Conservation (phyloP, 352 stramenopile genomes). For the Phytophthora boehmeriae region DNA sequence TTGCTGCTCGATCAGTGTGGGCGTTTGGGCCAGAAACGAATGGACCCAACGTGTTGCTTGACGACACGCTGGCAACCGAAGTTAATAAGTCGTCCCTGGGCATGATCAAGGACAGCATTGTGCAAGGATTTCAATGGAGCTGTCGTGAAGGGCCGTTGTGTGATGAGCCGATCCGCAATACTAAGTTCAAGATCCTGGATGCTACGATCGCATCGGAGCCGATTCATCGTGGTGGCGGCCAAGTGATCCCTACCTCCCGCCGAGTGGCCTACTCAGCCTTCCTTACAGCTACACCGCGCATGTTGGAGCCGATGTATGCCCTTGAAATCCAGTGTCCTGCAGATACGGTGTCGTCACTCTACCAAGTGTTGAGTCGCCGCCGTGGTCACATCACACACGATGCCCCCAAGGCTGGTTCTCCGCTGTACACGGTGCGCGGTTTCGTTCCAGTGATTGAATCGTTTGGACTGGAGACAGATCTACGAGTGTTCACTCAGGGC, state of each 20-base stretch:
- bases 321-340: conserved; percentile 98
- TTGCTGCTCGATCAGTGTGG: conserved; percentile 98
- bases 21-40: conserved; percentile 97
- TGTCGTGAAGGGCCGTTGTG: conserved; percentile 98
- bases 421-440: conserved; percentile 96
- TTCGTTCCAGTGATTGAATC: conserved; percentile 99
- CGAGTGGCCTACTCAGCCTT: conserved; percentile 98
- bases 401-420: conserved; percentile 96
- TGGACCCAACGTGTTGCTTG: conserved; percentile 97
- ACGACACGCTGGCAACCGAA: conserved; percentile 98
- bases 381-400: conserved; percentile 94
- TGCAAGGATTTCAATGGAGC: conserved; percentile 98
- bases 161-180: conserved; percentile 98
- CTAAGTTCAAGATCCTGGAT: conserved; percentile 99
- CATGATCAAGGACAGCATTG: conserved; percentile 92
- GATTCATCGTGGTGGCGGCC: conserved; percentile 96
- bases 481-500: conserved; percentile 97
- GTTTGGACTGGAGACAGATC: conserved; percentile 99
- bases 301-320: conserved; percentile 98
- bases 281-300: conserved; percentile 95
- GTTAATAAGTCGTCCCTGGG: conserved; percentile 94
- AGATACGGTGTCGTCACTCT: conserved; percentile 96
- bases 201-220: conserved; percentile 93
- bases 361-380: conserved; percentile 95
- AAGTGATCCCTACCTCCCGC: conserved; percentile 98